phyloP scores from a whole-genome alignment of 768 basidiomycete genomes.

The Amanita polypyramis region DNA sequence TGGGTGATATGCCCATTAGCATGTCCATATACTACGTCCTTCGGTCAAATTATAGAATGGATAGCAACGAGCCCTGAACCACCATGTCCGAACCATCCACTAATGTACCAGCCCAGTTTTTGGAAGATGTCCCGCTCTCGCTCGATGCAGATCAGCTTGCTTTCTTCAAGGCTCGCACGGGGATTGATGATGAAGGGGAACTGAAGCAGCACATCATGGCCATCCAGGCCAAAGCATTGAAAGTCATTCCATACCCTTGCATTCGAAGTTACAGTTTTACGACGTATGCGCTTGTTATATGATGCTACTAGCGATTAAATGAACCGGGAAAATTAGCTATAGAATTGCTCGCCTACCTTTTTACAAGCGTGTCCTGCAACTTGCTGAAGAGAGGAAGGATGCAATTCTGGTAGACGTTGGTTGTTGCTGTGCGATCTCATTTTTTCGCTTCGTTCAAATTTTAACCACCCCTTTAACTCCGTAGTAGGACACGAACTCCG shows the following conservation, averaged over 20 bases:
- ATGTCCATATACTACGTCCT: too few species aligned
- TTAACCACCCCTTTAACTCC: neutral
- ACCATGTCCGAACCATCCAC: neutral
- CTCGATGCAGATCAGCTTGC: constrained; percentile 17
- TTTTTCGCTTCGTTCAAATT: neutral
- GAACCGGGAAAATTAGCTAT: too few species aligned
- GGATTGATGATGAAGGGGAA: constrained; percentile 24
- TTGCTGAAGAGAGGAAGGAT: constrained; percentile 7
- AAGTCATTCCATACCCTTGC: constrained; percentile 22
- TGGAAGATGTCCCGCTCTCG: neutral
- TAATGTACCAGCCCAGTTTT: too few species aligned
- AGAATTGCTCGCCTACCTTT: neutral
- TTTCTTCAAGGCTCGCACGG: constrained; percentile 26
- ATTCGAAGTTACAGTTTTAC: constrained; percentile 25
- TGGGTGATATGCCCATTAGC: too few species aligned
- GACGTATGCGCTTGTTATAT: constrained; percentile 13
- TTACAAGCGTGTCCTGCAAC: neutral
- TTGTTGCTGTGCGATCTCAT: constrained; percentile 26
- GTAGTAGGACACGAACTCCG: constrained; percentile 30
- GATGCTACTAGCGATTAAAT: too few species aligned
- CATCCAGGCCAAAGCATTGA: constrained; percentile 25
- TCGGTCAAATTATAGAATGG: too few species aligned
- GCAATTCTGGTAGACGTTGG: constrained; percentile 32
- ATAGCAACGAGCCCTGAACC: too few species aligned
- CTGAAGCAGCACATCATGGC: constrained; percentile 28